A percentile compares a stretch with the other conserved stretches of the same genome.
phyloP scores from a whole-genome alignment of 1,139 yeast species.

The Hemisphaericaspora xylofermentans region DNA sequence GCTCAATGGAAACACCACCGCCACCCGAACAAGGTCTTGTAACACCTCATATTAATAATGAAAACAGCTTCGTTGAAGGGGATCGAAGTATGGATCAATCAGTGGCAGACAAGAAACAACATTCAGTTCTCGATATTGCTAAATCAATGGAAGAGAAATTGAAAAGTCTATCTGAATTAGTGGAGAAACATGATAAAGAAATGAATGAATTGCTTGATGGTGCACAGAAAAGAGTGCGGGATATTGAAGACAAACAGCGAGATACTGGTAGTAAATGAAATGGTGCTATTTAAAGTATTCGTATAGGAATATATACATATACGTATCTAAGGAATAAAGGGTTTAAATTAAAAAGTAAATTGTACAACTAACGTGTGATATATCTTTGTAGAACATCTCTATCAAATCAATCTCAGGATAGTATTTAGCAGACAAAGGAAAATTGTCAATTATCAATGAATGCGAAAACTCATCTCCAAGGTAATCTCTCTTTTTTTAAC shows the following conservation, averaged over 20 bases:
- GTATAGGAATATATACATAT: too few relatives aligned
- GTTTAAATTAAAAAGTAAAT: too few relatives aligned
- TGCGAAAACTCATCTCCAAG: conserved; percentile 4
- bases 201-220: conserved; percentile 28
- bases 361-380: too few relatives aligned
- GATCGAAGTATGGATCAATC: background rate
- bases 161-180: conserved; percentile 26
- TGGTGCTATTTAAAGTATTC: too few relatives aligned
- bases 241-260: background rate
- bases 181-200: conserved; percentile 32
- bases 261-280: background rate
- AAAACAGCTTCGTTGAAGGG: background rate
- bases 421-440: too few relatives aligned
- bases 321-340: too few relatives aligned
- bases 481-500: background rate
- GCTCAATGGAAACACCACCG: conserved; percentile 10
- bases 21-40: conserved; percentile 16
- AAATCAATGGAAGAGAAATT: conserved; percentile 46
- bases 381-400: too few relatives aligned
- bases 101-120: conserved; percentile 16
- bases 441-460: too few relatives aligned
- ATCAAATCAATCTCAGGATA: too few relatives aligned
- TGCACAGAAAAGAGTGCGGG: conserved; percentile 21
- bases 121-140: conserved; percentile 53
- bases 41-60: conserved; percentile 19